Evolutionary conservation across 164 flowering plant species (phyloP), one percentile per base, ranked within the genome.

Genomic region (Taxillus chinensis): DNA sequence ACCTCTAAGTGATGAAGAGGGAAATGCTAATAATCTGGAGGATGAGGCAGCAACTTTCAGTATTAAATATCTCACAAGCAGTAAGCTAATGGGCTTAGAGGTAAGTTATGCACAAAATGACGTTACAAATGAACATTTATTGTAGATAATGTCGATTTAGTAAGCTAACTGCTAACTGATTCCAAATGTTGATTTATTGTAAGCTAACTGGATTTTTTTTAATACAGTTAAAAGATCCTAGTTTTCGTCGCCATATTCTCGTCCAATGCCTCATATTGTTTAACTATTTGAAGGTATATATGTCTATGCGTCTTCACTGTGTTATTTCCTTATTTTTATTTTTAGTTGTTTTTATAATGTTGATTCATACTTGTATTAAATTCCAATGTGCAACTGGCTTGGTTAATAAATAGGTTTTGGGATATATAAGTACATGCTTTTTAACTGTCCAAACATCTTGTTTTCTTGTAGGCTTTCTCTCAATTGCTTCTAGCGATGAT

Each of bases 1-100:
- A 61, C 99, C 96, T 62, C 78, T 93, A 73, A 86, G 80, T 71
- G 99, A 91, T 63, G 99, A 91, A 71, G 99, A 82, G 70, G 97
- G 99, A 52, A 85, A 79, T 79, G 89, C 86, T 55, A 84, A 82
- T 76, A 79, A 76, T 72, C 78, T 93, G 74, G 97, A 90, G 78
- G 99, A 93, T 71, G 99, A 90, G 66, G 88, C 89, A 37, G 75
- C 84, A 61, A 77, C 79, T 74, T 90, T 87, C 74, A 87, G 79
- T 70, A 93, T 91, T 71, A 93, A 93, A 60, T 93, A 90, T 83
- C 85, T 93, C 63, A 91, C 99, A 10, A 93, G 99, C 78, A 89
- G 93, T 78, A 90, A 90, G 72, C 70, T 93, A 41, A 93, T 93
- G 99, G 95, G 97, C 53, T 78, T 93, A 68, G 99, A 93, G 86